Evolutionary conservation across 768 basidiomycete species (phyloP).

Genomic region (Russula ochroleuca): DNA sequence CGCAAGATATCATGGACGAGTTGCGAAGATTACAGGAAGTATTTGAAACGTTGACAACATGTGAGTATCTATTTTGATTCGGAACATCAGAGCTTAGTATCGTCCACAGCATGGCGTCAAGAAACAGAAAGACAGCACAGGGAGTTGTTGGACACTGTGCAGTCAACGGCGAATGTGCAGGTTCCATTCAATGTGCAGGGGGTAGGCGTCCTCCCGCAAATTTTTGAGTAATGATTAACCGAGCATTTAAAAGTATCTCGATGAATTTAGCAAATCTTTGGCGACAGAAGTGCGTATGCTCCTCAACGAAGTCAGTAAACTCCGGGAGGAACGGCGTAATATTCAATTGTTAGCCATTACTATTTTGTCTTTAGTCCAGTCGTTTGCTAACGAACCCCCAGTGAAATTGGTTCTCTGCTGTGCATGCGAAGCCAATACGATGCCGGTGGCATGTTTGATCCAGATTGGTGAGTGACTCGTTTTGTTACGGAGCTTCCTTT

Average conservation of each 20-base stretch:
- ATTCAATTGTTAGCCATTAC: conserved; percentile 65
- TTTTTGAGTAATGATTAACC: conserved; percentile 5
- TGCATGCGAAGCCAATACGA: conserved; percentile 70
- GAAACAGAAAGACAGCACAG: conserved; percentile 62
- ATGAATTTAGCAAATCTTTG: conserved; percentile 82
- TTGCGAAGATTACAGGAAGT: conserved; percentile 52
- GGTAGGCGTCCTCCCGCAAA: conserved; percentile 41
- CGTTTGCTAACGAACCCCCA: conserved; percentile 10
- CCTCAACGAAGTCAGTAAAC: conserved; percentile 75
- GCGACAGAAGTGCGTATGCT: conserved; percentile 81
- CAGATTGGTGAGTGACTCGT: conserved; percentile 54
- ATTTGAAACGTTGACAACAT: conserved; percentile 51
- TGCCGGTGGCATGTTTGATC: conserved; percentile 81
- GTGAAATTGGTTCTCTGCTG: conserved; percentile 72
- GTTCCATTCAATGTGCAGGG: conserved; percentile 82
- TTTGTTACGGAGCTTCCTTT: background rate
- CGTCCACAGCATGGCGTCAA: conserved; percentile 54
- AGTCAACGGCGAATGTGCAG: conserved; percentile 67
- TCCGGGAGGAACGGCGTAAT: conserved; percentile 72
- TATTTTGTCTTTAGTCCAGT: background rate
- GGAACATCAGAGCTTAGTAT: background rate
- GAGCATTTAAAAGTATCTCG: conserved; percentile 55
- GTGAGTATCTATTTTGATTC: conserved; percentile 37
- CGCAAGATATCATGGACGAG: conserved; percentile 58
- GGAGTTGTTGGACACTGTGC: conserved; percentile 63